Evolutionary conservation across 768 basidiomycete genomes (phyloP).

Genomic region (Xerocomus potaroensis): DNA sequence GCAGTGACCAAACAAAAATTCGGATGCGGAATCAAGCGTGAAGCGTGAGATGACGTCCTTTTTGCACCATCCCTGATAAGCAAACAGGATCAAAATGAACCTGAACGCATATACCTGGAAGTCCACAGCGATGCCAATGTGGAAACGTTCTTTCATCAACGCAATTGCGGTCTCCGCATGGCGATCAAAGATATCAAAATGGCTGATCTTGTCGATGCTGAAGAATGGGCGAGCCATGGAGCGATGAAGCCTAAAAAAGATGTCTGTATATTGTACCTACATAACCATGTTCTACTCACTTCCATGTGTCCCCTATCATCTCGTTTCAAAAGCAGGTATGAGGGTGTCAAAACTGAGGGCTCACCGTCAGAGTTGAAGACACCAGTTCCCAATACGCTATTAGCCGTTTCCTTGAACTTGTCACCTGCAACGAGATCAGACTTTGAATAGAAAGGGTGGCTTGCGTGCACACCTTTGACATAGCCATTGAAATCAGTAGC

Average conservation of each 20-base stretch:
- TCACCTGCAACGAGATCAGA: slow-evolving; percentile 24
- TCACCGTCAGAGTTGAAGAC: slow-evolving; percentile 54
- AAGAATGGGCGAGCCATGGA: slow-evolving; percentile 71
- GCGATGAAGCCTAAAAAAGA: slow-evolving; percentile 52
- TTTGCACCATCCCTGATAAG: too few relatives aligned
- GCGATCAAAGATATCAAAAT: slow-evolving; percentile 59
- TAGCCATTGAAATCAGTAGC: slow-evolving; percentile 41
- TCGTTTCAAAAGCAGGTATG: slow-evolving; percentile 1
- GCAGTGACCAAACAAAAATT: slow-evolving; percentile 47
- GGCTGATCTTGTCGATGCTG: slow-evolving; percentile 52
- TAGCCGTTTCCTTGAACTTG: slow-evolving; percentile 28
- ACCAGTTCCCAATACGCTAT: slow-evolving; percentile 43
- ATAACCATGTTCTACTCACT: slow-evolving; percentile 34
- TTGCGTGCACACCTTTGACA: slow-evolving; percentile 43
- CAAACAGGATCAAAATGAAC: neutral
- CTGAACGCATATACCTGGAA: slow-evolving; percentile 42
- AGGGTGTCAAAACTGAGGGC: neutral
- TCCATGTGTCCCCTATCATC: slow-evolving; percentile 62
- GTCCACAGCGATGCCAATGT: slow-evolving; percentile 49
- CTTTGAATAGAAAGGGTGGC: neutral
- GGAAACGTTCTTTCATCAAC: slow-evolving; percentile 41
- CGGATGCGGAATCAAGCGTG: slow-evolving; percentile 50
- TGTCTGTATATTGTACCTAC: neutral
- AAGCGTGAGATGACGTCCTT: slow-evolving; percentile 45
- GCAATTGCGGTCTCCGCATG: slow-evolving; percentile 47